Conservation (phyloP, 1,139 yeast genomes). For the Hyphopichia buzzinii region DNA sequence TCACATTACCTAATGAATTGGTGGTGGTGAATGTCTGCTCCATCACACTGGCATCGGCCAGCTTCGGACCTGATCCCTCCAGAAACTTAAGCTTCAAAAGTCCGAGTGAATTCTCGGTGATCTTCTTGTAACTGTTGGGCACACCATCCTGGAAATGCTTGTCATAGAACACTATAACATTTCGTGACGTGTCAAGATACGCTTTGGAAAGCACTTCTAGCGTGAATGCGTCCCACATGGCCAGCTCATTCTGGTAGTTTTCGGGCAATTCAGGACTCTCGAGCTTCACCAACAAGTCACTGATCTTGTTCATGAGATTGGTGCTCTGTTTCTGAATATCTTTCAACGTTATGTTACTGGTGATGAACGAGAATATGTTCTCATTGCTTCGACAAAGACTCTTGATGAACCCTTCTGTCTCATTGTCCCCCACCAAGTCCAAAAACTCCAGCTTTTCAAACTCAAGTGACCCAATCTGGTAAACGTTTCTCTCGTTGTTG, state of each 20-base stretch:
- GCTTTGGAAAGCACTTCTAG: conserved; percentile 29
- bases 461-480: conserved; percentile 54
- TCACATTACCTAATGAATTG: conserved; percentile 21
- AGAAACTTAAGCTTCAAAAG: conserved; percentile 34
- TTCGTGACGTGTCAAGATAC: conserved; percentile 33
- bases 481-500: conserved; percentile 29
- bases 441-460: conserved; percentile 51
- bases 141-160: conserved; percentile 12
- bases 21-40: conserved; percentile 22
- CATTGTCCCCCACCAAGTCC: conserved; percentile 46
- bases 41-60: conserved; percentile 8
- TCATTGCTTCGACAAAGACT: conserved; percentile 46
- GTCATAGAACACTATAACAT: conserved; percentile 31
- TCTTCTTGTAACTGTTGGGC: conserved; percentile 19
- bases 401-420: conserved; percentile 51
- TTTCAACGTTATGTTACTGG: conserved; percentile 43
- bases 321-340: conserved; percentile 50
- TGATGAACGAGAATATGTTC: conserved; percentile 45
- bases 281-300: conserved; percentile 32
- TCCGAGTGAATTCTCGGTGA: conserved; percentile 33
- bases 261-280: conserved; percentile 41
- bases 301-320: conserved; percentile 33
- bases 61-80: conserved; percentile 1
- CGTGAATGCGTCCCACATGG: conserved; percentile 35
- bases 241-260: conserved; percentile 26